These are phyloP conservation scores for Tricholoma matsutake DNA, from an alignment of 768 basidiomycete species.

Conservation along the genomic window DNA sequence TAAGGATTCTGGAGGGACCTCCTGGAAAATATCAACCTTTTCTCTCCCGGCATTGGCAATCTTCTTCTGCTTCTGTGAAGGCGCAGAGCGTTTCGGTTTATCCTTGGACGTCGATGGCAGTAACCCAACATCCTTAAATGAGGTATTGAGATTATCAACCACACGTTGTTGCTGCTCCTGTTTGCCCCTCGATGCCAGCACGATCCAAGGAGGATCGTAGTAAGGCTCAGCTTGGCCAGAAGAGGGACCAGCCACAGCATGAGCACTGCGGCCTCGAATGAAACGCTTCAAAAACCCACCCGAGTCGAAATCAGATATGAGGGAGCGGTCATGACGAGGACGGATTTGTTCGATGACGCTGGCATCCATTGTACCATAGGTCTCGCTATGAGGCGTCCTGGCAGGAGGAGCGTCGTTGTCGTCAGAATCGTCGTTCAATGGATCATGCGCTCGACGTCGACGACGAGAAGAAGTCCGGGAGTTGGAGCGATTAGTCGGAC, in stretches of 20 bases:
- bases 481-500: constrained; percentile 8
- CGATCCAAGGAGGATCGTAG: constrained; percentile 58
- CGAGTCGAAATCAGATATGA: constrained; percentile 20
- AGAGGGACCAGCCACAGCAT: constrained; percentile 15
- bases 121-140: constrained; percentile 79
- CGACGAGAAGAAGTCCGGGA: constrained; percentile 21
- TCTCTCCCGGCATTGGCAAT: constrained; percentile 20
- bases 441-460: constrained; percentile 28
- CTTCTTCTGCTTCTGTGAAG: constrained; percentile 28
- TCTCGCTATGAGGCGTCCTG: constrained; percentile 61
- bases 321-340: constrained; percentile 25
- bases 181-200: constrained; percentile 57
- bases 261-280: constrained; percentile 16
- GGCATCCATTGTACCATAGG: constrained; percentile 57
- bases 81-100: constrained; percentile 15
- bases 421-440: constrained; percentile 31
- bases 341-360: constrained; percentile 47
- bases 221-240: constrained; percentile 24
- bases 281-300: constrained; percentile 22
- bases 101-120: constrained; percentile 52
- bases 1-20: constrained; percentile 64
- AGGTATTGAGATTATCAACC: constrained; percentile 65
- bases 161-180: constrained; percentile 68
- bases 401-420: constrained; percentile 34
- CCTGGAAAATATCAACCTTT: constrained; percentile 49